Percentiles rank a stretch among this genome's conserved stretches.
Evolutionary conservation across 495 filamentous ascomycete genomes (phyloP).

Genomic region (Penicillium alfredii): DNA sequence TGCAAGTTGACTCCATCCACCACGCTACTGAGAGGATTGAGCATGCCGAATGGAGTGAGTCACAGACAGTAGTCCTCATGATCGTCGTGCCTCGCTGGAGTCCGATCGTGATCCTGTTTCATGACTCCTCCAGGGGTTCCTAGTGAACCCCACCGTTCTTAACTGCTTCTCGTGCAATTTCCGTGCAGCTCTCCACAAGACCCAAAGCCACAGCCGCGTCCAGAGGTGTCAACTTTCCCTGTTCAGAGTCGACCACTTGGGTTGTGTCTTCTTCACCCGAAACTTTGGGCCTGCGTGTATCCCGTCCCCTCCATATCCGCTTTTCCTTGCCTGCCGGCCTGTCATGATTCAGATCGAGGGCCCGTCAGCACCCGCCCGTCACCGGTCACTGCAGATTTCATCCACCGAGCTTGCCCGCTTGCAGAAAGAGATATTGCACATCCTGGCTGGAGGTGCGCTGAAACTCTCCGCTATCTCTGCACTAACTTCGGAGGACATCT

Average conservation of each 20-base stretch:
- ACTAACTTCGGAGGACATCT: slow-evolving; percentile 8
- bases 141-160: slow-evolving; percentile 20
- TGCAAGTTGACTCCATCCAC: not conserved
- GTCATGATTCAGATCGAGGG: slow-evolving; percentile 11
- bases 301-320: slow-evolving; percentile 8
- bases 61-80: slow-evolving; percentile 3
- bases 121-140: slow-evolving; percentile 12
- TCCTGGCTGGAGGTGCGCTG: slow-evolving; percentile 9
- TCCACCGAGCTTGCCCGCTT: slow-evolving; percentile 6
- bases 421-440: slow-evolving; percentile 12
- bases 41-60: not conserved
- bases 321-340: slow-evolving; percentile 7
- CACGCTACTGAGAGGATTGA: slow-evolving; percentile 11
- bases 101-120: slow-evolving; percentile 10
- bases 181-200: slow-evolving; percentile 17
- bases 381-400: slow-evolving; percentile 15
- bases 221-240: slow-evolving; percentile 3
- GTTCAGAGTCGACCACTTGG: slow-evolving; percentile 5
- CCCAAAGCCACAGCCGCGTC: slow-evolving; percentile 9
- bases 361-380: slow-evolving; percentile 2
- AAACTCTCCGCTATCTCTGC: slow-evolving; percentile 2
- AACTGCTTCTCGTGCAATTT: slow-evolving; percentile 11
- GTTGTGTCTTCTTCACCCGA: slow-evolving; percentile 1
- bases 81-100: slow-evolving; percentile 8
- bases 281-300: slow-evolving; percentile 18